phyloP scores from a whole-genome alignment of 805 yeast species.

The Jamesozyma lodderae region DNA sequence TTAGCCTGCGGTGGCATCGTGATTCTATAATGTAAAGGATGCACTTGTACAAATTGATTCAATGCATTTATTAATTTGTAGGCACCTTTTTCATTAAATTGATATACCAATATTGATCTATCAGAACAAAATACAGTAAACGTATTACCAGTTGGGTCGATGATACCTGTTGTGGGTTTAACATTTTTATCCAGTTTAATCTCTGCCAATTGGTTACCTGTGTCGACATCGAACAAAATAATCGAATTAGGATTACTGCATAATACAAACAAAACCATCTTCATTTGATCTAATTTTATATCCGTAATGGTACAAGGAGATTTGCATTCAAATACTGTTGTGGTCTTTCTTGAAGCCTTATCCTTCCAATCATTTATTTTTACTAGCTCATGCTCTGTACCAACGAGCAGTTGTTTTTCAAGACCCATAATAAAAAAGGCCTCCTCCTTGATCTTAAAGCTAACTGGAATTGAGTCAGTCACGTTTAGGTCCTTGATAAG shows the following conservation, averaged over 20 bases:
- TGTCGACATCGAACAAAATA: slow-evolving; percentile 11
- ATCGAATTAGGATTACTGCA: slow-evolving; percentile 18
- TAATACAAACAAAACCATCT: slow-evolving; percentile 16
- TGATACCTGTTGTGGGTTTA: slow-evolving; percentile 22
- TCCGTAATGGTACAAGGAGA: slow-evolving; percentile 24
- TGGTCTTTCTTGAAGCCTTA: neutral
- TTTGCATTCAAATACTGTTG: slow-evolving; percentile 9
- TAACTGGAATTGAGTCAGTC: neutral
- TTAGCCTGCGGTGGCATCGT: slow-evolving; percentile 31
- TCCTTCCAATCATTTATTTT: slow-evolving; percentile 15
- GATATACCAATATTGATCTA: slow-evolving; percentile 23
- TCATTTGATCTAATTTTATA: slow-evolving; percentile 16
- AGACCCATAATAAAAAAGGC: slow-evolving; percentile 14
- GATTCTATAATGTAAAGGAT: slow-evolving; percentile 26
- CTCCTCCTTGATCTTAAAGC: slow-evolving; percentile 5
- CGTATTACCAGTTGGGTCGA: slow-evolving; percentile 23
- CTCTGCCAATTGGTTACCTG: slow-evolving; percentile 9
- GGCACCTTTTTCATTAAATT: slow-evolving; percentile 18
- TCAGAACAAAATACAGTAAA: slow-evolving; percentile 22
- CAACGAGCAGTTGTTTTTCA: slow-evolving; percentile 13
- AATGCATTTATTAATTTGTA: slow-evolving; percentile 19
- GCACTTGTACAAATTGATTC: slow-evolving; percentile 22
- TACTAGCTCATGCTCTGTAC: slow-evolving; percentile 17
- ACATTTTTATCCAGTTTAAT: slow-evolving; percentile 11
- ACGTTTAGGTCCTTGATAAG: slow-evolving; percentile 12